Percentiles rank a stretch among this genome's conserved stretches.
Conservation (phyloP, 305 asterid species). For the Fraxinus latifolia region DNA sequence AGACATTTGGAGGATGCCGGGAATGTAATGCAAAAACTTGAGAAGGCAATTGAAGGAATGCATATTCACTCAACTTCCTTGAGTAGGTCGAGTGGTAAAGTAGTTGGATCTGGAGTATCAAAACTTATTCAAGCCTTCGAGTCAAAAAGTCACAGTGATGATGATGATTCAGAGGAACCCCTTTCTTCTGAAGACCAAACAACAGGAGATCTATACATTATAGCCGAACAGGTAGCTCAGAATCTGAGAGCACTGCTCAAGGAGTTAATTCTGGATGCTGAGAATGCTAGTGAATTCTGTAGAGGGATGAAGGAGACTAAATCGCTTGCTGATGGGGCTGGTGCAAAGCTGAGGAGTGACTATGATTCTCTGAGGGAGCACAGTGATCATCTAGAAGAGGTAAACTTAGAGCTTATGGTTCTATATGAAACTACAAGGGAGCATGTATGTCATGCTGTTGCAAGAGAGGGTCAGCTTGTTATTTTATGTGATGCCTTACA, state of each 20-base stretch:
- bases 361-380: conserved; percentile 46
- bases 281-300: conserved; percentile 45
- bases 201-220: conserved; percentile 43
- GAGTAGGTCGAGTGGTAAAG: conserved; percentile 44
- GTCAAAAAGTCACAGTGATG: conserved; percentile 52
- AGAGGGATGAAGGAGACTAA: conserved; percentile 44
- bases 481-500: conserved; percentile 43
- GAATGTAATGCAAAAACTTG: conserved; percentile 54
- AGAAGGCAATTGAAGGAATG: conserved; percentile 61
- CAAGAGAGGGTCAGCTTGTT: conserved; percentile 55
- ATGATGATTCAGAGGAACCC: conserved; percentile 44
- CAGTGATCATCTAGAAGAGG: conserved; percentile 55
- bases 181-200: conserved; percentile 36
- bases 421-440: conserved; percentile 61
- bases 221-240: conserved; percentile 40
- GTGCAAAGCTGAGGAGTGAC: conserved; percentile 36
- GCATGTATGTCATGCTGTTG: conserved; percentile 34
- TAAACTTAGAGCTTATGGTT: conserved; percentile 69
- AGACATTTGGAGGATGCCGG: conserved; percentile 58
- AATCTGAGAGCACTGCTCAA: conserved; percentile 46
- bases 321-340: conserved; percentile 36
- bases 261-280: conserved; percentile 47
- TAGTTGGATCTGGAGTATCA: conserved; percentile 64
- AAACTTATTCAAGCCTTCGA: conserved; percentile 86
- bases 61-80: conserved; percentile 46